phyloP scores from a whole-genome alignment of 2,329 filamentous ascomycete genomes.

The Rutstroemia sp. region DNA sequence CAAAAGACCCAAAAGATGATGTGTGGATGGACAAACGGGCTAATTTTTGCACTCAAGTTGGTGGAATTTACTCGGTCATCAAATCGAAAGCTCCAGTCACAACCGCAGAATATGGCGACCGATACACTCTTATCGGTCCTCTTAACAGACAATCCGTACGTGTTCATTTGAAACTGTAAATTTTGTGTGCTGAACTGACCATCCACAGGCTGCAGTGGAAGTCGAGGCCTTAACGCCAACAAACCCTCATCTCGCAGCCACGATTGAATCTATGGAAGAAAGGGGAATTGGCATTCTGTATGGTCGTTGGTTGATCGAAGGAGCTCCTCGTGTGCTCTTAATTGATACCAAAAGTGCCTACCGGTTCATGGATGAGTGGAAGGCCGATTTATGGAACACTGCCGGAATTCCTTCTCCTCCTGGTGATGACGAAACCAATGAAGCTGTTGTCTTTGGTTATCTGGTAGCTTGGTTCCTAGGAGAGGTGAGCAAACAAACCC shows the following conservation, averaged over 20 bases:
- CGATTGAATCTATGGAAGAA: conserved; percentile 87
- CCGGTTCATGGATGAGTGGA: conserved; percentile 90
- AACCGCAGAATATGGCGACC: conserved; percentile 95
- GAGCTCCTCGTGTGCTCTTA: conserved; percentile 84
- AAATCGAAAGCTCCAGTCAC: conserved; percentile 98
- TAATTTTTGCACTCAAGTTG: conserved; percentile 48
- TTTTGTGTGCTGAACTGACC: conserved; percentile 18
- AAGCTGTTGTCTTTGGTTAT: conserved; percentile 96
- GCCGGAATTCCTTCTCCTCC: conserved; percentile 91
- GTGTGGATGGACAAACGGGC: conserved; percentile 9
- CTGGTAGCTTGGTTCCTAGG: conserved; percentile 96
- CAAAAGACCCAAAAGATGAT: background rate
- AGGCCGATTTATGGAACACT: conserved; percentile 87
- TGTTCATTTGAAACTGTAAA: conserved; percentile 4
- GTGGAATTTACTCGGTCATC: conserved; percentile 97
- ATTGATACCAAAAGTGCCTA: conserved; percentile 95
- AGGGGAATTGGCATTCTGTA: conserved; percentile 86
- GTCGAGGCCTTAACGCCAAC: conserved; percentile 88
- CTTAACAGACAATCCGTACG: conserved; percentile 84
- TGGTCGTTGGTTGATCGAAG: conserved; percentile 95
- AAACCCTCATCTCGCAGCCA: conserved; percentile 68
- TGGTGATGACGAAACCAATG: conserved; percentile 90
- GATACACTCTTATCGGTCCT: conserved; percentile 91
- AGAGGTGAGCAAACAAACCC: conserved; percentile 55
- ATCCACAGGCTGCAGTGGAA: conserved; percentile 78